Evolutionary conservation across 1,284 basidiomycete species (phyloP).

Genomic region (Puccinia horiana): DNA sequence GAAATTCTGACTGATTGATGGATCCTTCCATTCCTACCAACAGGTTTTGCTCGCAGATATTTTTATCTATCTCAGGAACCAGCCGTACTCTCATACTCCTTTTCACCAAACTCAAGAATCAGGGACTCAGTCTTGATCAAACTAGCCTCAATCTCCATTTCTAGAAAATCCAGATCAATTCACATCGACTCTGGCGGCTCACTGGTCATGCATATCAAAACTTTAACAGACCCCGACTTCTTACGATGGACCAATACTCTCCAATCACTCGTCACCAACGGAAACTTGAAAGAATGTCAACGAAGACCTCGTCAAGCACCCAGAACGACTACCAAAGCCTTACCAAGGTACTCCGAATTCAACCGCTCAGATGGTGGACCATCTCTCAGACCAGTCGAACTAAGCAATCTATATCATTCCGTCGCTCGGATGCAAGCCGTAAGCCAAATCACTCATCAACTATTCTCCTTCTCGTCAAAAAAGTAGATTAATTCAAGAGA

Average conservation of each 20-base stretch:
- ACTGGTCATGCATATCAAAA: constrained; percentile 49
- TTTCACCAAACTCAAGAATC: constrained; percentile 45
- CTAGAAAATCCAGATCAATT: constrained; percentile 37
- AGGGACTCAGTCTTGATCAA: constrained; percentile 46
- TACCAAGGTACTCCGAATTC: constrained; percentile 1
- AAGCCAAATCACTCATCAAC: neutral
- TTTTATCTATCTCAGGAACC: constrained; percentile 47
- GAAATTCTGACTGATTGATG: neutral
- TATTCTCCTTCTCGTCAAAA: neutral
- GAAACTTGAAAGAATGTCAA: constrained; percentile 22
- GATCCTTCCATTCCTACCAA: neutral
- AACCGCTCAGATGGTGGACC: constrained; percentile 13
- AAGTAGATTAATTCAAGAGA: neutral
- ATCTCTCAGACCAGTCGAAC: constrained; percentile 25
- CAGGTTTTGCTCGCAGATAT: constrained; percentile 45
- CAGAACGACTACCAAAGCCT: neutral
- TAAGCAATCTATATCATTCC: constrained; percentile 42
- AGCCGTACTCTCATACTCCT: constrained; percentile 46
- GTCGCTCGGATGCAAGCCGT: constrained; percentile 44
- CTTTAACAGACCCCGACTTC: constrained; percentile 36
- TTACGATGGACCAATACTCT: constrained; percentile 34
- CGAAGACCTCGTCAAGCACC: constrained; percentile 8
- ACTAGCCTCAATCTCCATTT: constrained; percentile 46
- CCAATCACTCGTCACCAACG: constrained; percentile 32
- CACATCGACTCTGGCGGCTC: constrained; percentile 49